phyloP scores from a whole-genome alignment of 2,329 filamentous ascomycete species.

The Alternaria arbusti region DNA sequence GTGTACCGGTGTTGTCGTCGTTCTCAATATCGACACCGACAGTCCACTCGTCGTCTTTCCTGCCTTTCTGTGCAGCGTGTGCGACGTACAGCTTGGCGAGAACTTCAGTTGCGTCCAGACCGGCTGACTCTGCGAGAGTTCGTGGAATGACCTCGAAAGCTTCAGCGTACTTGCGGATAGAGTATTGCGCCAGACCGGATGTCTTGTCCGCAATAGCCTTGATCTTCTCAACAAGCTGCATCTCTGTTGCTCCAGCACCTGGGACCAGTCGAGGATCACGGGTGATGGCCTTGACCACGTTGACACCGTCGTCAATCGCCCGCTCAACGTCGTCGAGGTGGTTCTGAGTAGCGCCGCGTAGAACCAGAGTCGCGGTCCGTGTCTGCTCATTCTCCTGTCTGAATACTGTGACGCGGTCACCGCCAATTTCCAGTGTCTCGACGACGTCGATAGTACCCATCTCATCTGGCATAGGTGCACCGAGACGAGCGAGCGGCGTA shows the following conservation, averaged over 20 bases:
- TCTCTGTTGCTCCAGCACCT: conserved; percentile 91
- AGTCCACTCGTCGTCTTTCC: conserved; percentile 77
- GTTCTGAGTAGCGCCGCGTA: conserved; percentile 96
- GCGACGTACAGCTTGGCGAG: conserved; percentile 91
- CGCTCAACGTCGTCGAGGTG: conserved; percentile 97
- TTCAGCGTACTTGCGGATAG: conserved; percentile 96
- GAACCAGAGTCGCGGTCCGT: conserved; percentile 89
- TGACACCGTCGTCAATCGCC: conserved; percentile 96
- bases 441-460: conserved; percentile 95
- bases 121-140: conserved; percentile 91
- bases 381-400: conserved; percentile 93
- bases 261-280: conserved; percentile 90
- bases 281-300: conserved; percentile 97
- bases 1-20: conserved; percentile 76
- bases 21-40: conserved; percentile 96
- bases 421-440: conserved; percentile 96
- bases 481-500: conserved; percentile 91
- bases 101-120: conserved; percentile 96
- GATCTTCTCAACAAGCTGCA: conserved; percentile 91
- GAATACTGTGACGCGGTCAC: conserved; percentile 98
- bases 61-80: conserved; percentile 67
- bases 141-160: conserved; percentile 97
- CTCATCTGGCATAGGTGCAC: conserved; percentile 99
- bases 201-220: conserved; percentile 91
- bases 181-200: conserved; percentile 89